Conservation (phyloP, 306 rosid species). For the Malus domestica region ASM211411v1 NC_041801.1:1243001-1243500, state of each 20-base stretch:
- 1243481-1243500: conserved; percentile 70
- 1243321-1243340: neutral
- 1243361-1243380: neutral
- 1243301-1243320: neutral
- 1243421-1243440: conserved; percentile 62
- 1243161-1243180: neutral
- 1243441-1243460: conserved; percentile 67
- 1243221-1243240: neutral
- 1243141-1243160: neutral
- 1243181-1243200: neutral
- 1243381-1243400: conserved; percentile 79
- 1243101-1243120: neutral
- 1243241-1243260: neutral
- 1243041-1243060: neutral
- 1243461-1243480: conserved; percentile 65
- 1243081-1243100: neutral
- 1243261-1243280: neutral
- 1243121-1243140: neutral
- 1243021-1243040: neutral
- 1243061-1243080: neutral
- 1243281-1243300: neutral
- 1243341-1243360: no score
- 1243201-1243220: neutral
- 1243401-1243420: conserved; percentile 76
- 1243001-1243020: conserved; percentile 31